These are phyloP conservation scores for Fusarium sarcochroum DNA, from an alignment of 2,329 filamentous ascomycete genomes.

Conservation along the genomic window DNA sequence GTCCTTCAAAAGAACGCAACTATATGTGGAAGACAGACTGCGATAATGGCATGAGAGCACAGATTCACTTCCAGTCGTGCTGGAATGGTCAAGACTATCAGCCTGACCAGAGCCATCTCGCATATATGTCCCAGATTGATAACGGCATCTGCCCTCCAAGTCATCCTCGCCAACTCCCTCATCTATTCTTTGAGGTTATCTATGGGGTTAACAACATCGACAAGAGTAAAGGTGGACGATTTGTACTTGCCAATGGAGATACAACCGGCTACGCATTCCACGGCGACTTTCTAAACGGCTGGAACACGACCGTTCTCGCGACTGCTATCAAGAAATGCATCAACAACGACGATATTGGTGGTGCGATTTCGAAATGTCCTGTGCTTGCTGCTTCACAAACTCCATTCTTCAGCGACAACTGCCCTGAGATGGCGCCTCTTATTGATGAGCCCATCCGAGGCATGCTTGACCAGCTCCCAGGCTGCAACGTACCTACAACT, in stretches of 20 bases:
- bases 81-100: conserved; percentile 45
- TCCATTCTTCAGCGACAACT: conserved; percentile 38
- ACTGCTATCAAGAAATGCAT: conserved; percentile 40
- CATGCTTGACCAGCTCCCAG: conserved; percentile 35
- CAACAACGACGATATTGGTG: conserved; percentile 37
- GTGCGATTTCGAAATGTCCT: conserved; percentile 31
- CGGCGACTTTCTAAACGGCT: conserved; percentile 44
- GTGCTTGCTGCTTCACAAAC: conserved; percentile 41
- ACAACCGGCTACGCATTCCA: conserved; percentile 45
- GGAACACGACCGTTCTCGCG: conserved; percentile 34
- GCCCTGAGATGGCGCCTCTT: conserved; percentile 39
- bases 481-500: conserved; percentile 37
- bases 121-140: conserved; percentile 45
- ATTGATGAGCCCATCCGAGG: conserved; percentile 39
- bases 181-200: conserved; percentile 44
- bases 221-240: conserved; percentile 44
- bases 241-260: conserved; percentile 45
- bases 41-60: conserved; percentile 44
- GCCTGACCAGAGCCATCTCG: conserved; percentile 41
- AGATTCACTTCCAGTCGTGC: conserved; percentile 45
- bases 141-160: conserved; percentile 44
- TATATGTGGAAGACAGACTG: conserved; percentile 45
- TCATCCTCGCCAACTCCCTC: conserved; percentile 41
- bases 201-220: conserved; percentile 42
- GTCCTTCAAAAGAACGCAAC: conserved; percentile 33